Conservation (phyloP, 1,139 yeast genomes). For the Sugiyamaella novakii region DNA sequence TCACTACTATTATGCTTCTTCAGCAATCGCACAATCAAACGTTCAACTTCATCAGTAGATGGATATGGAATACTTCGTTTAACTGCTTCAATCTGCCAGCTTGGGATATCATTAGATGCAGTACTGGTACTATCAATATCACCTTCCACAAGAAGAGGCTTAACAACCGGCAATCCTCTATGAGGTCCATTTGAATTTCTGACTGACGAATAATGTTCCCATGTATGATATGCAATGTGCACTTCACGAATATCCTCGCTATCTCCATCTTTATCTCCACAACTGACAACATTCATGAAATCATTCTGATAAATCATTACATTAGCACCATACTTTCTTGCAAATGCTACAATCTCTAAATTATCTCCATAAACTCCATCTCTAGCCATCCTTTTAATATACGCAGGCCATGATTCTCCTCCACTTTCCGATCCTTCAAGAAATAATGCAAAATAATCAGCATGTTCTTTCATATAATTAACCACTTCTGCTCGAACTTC, state of each 20-base stretch:
- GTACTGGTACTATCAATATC: slow-evolving; percentile 13
- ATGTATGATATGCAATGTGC: slow-evolving; percentile 47
- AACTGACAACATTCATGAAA: slow-evolving; percentile 40
- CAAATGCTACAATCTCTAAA: slow-evolving; percentile 47
- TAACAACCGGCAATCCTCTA: slow-evolving; percentile 42
- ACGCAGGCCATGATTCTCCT: slow-evolving; percentile 40
- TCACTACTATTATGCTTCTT: slow-evolving; percentile 31
- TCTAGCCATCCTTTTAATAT: slow-evolving; percentile 42
- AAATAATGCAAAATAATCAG: slow-evolving; percentile 39
- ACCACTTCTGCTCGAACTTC: slow-evolving; percentile 41
- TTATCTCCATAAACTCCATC: slow-evolving; percentile 49
- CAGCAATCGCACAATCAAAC: slow-evolving; percentile 24
- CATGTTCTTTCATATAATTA: slow-evolving; percentile 38
- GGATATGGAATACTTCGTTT: slow-evolving; percentile 32
- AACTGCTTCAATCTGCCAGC: slow-evolving; percentile 42
- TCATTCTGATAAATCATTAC: slow-evolving; percentile 46
- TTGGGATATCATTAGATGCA: slow-evolving; percentile 16
- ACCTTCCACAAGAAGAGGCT: slow-evolving; percentile 24
- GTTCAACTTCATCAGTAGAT: slow-evolving; percentile 23
- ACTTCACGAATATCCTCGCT: slow-evolving; percentile 25
- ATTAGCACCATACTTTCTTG: slow-evolving; percentile 37
- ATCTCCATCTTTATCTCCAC: slow-evolving; percentile 14
- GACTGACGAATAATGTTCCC: slow-evolving; percentile 49
- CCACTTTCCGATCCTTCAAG: slow-evolving; percentile 36
- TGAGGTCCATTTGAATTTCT: slow-evolving; percentile 45